A percentile compares a stretch with the other conserved stretches of the same genome.
Evolutionary conservation across 306 rosid species (phyloP).

Genomic region (Acacia crassicarpa): DNA sequence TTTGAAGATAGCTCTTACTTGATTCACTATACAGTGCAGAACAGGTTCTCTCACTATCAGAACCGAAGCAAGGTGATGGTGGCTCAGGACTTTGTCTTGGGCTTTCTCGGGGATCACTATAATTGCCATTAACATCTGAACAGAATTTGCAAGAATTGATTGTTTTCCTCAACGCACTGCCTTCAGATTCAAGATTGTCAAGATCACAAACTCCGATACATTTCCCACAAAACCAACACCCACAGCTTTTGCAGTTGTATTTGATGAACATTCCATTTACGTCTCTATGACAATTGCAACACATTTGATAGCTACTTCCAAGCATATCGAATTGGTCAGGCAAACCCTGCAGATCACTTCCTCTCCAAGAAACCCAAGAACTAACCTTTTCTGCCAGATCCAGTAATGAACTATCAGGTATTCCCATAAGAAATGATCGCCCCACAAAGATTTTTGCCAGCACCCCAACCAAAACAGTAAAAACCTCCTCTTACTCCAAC

Average conservation of each 20-base stretch:
- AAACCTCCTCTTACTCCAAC: constrained; percentile 39
- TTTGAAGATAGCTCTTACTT: constrained; percentile 48
- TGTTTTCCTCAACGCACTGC: constrained; percentile 35
- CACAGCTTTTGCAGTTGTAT: constrained; percentile 69
- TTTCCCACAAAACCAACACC: constrained; percentile 65
- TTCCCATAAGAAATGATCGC: constrained; percentile 72
- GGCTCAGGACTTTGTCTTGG: constrained; percentile 79
- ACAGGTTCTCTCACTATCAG: constrained; percentile 51
- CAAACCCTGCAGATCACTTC: constrained; percentile 38
- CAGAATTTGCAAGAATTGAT: constrained; percentile 64
- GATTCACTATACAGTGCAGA: constrained; percentile 44
- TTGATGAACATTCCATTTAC: constrained; percentile 37
- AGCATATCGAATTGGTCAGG: constrained; percentile 56
- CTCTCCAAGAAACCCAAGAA: constrained; percentile 66
- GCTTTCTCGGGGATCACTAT: constrained; percentile 69
- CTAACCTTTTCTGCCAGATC: constrained; percentile 70
- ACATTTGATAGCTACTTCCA: constrained; percentile 50
- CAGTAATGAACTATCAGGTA: constrained; percentile 77
- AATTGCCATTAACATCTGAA: constrained; percentile 40
- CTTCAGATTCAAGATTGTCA: constrained; percentile 36
- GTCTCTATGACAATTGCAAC: constrained; percentile 62
- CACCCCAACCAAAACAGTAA: constrained; percentile 26
- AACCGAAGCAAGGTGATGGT: constrained; percentile 59
- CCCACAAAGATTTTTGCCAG: constrained; percentile 41
- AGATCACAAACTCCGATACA: constrained; percentile 62